phyloP scores from a whole-genome alignment of 805 yeast species.

The Clavispora phyllophila region DNA sequence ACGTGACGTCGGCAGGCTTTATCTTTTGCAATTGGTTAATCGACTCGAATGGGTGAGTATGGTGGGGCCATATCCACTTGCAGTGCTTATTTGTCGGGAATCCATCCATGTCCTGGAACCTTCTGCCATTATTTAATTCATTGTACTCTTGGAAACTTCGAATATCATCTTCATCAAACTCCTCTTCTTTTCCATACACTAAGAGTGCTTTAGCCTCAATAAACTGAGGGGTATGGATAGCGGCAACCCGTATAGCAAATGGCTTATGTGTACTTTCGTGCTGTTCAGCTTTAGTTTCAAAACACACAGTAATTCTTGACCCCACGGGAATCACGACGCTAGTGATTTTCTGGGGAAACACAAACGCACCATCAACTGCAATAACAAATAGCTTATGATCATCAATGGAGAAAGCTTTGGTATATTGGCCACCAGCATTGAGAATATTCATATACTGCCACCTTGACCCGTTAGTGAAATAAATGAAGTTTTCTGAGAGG shows the following conservation, averaged over 20 bases:
- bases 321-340: constrained; percentile 30
- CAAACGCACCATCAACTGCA: constrained; percentile 29
- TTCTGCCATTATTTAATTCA: constrained; percentile 13
- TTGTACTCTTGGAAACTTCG: not conserved
- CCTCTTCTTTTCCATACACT: constrained; percentile 15
- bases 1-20: constrained; percentile 22
- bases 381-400: constrained; percentile 25
- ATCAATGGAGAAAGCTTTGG: constrained; percentile 29
- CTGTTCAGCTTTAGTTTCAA: constrained; percentile 16
- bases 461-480: constrained; percentile 15
- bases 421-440: constrained; percentile 31
- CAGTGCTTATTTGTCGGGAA: constrained; percentile 7
- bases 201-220: constrained; percentile 24
- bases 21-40: not conserved
- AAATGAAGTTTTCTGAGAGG: constrained; percentile 13
- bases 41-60: constrained; percentile 16
- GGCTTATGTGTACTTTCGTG: constrained; percentile 16
- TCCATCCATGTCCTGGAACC: constrained; percentile 21
- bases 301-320: constrained; percentile 21
- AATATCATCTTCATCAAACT: not conserved
- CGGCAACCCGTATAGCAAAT: constrained; percentile 24
- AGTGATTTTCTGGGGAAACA: constrained; percentile 19
- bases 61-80: constrained; percentile 12
- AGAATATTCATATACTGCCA: constrained; percentile 26
- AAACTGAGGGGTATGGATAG: constrained; percentile 23